Evolutionary conservation across 2,329 filamentous ascomycete genomes (phyloP).

Genomic region (Colletotrichum caudatum): DNA sequence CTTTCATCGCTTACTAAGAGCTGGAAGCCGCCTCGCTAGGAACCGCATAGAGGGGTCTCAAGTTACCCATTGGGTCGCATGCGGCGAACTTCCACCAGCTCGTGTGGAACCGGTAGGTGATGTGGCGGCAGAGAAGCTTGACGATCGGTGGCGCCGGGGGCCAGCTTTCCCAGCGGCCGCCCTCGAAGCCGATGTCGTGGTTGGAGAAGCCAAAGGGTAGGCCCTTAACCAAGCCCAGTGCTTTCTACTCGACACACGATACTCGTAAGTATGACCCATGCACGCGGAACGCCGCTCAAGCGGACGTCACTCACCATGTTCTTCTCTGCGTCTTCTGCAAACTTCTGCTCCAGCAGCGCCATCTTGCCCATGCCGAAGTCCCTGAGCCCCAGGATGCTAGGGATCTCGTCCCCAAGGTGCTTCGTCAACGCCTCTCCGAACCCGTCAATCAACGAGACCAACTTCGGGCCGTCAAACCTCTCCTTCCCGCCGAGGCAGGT

Average conservation of each 20-base stretch:
- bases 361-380: slow-evolving; percentile 45
- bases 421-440: slow-evolving; percentile 48
- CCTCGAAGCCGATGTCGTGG: slow-evolving; percentile 46
- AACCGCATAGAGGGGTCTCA: slow-evolving; percentile 46
- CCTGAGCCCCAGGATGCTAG: slow-evolving; percentile 47
- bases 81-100: slow-evolving; percentile 47
- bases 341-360: slow-evolving; percentile 36
- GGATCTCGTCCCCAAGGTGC: slow-evolving; percentile 52
- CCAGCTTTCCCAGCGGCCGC: slow-evolving; percentile 48
- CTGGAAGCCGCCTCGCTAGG: slow-evolving; percentile 5
- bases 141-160: slow-evolving; percentile 42
- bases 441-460: slow-evolving; percentile 47
- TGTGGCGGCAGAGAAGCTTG: slow-evolving; percentile 41
- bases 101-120: slow-evolving; percentile 43
- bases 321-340: slow-evolving; percentile 42
- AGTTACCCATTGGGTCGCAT: slow-evolving; percentile 43
- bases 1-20: not conserved
- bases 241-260: slow-evolving; percentile 40
- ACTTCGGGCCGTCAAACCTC: slow-evolving; percentile 46
- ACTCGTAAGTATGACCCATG: not conserved
- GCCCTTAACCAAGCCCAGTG: slow-evolving; percentile 41
- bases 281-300: not conserved
- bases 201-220: slow-evolving; percentile 43
- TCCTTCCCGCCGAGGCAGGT: slow-evolving; percentile 43
- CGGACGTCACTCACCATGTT: slow-evolving; percentile 42